Evolutionary conservation across 2,329 filamentous ascomycete genomes (phyloP).

Genomic region (Diaporthe nobilis): DNA sequence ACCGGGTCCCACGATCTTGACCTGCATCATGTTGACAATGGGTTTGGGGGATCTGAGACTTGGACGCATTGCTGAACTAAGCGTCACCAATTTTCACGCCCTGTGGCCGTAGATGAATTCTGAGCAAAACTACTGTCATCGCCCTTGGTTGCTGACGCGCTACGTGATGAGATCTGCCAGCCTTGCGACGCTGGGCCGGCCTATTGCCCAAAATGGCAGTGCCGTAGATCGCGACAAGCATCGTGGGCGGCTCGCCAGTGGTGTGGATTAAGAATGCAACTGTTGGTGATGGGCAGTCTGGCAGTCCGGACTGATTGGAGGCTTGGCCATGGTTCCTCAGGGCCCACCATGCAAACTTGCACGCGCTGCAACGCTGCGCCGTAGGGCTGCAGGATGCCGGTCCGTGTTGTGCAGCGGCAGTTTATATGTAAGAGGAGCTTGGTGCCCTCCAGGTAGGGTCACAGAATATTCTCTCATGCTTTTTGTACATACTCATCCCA

Average conservation of each 20-base stretch:
- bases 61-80: background rate
- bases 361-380: slow-evolving; percentile 21
- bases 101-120: background rate
- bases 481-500: background rate
- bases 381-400: slow-evolving; percentile 12
- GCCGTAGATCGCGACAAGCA: slow-evolving; percentile 12
- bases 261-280: background rate
- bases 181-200: background rate
- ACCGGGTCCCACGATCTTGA: background rate
- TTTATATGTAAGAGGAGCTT: slow-evolving; percentile 6
- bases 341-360: background rate
- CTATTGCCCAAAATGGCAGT: background rate
- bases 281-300: slow-evolving; percentile 26
- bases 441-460: background rate
- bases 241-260: slow-evolving; percentile 14
- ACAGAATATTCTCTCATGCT: background rate
- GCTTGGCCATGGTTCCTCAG: background rate
- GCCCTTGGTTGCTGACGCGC: background rate
- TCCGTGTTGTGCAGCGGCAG: slow-evolving; percentile 15
- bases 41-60: background rate
- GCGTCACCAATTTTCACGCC: background rate
- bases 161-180: background rate
- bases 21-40: background rate
- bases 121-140: background rate
- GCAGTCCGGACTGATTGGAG: background rate